phyloP scores from a whole-genome alignment of 2,329 filamentous ascomycete species.

The Penicillium sp. region DNA sequence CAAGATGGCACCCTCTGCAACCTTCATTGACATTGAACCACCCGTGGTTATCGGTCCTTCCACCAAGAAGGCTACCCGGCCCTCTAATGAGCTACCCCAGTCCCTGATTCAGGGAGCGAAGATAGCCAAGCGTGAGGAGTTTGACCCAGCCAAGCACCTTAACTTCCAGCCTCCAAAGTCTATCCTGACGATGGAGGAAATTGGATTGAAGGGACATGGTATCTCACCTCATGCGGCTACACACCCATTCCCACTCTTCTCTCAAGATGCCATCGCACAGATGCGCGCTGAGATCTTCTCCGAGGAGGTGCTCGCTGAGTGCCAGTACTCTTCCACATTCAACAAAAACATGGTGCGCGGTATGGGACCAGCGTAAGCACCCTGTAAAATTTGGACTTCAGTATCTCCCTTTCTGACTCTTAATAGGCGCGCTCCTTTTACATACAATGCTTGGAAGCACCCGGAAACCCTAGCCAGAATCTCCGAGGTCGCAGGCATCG shows the following conservation, averaged over 20 bases:
- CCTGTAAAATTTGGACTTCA: not conserved
- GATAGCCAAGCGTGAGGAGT: not conserved
- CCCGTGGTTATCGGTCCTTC: conserved; percentile 31
- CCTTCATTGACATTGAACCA: not conserved
- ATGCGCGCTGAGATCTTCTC: conserved; percentile 62
- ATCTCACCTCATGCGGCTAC: conserved; percentile 63
- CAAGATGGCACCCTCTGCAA: conserved; percentile 7
- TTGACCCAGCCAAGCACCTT: conserved; percentile 9
- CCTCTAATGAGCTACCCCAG: conserved; percentile 26
- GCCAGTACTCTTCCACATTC: conserved; percentile 58
- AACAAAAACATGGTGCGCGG: conserved; percentile 51
- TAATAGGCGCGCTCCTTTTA: conserved; percentile 57
- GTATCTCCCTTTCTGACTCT: too few relatives aligned
- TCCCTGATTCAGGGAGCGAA: conserved; percentile 28
- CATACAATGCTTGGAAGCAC: conserved; percentile 62
- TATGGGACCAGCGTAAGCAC: conserved; percentile 55
- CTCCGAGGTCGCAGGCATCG: conserved; percentile 56
- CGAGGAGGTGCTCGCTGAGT: conserved; percentile 56
- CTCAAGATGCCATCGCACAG: conserved; percentile 56
- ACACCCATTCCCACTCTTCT: conserved; percentile 63
- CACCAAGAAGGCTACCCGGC: conserved; percentile 28
- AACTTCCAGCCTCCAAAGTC: conserved; percentile 5
- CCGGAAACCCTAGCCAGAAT: conserved; percentile 51
- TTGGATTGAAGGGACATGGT: conserved; percentile 47
- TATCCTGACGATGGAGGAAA: conserved; percentile 10